Conservation (phyloP, 1,139 yeast species). For the Groenewaldozyma auringiensis region DNA sequence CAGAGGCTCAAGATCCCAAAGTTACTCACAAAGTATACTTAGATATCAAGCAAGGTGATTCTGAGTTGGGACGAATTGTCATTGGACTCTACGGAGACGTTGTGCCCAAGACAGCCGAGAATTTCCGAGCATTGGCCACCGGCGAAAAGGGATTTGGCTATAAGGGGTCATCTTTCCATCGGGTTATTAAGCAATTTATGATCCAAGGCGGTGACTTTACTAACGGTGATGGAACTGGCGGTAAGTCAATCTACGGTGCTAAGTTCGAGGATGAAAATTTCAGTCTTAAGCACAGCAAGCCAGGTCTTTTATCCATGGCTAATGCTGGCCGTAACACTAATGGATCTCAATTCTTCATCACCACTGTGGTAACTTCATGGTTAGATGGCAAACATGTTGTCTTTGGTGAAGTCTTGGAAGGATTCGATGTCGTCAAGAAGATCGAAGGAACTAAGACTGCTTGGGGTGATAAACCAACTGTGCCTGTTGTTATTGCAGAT, state of each 20-base stretch:
- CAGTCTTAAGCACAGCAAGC: slow-evolving; percentile 66
- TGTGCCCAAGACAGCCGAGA: slow-evolving; percentile 89
- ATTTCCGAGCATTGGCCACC: slow-evolving; percentile 58
- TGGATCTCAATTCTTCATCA: slow-evolving; percentile 92
- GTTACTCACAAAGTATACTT: slow-evolving; percentile 75
- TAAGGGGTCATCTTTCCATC: slow-evolving; percentile 82
- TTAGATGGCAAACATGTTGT: slow-evolving; percentile 94
- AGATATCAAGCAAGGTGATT: slow-evolving; percentile 77
- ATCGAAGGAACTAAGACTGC: slow-evolving; percentile 69
- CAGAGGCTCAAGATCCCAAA: slow-evolving; percentile 31
- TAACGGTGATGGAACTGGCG: slow-evolving; percentile 88
- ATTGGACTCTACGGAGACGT: slow-evolving; percentile 81
- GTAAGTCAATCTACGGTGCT: slow-evolving; percentile 87
- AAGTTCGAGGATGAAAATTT: slow-evolving; percentile 90
- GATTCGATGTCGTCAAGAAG: slow-evolving; percentile 65
- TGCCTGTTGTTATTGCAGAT: slow-evolving; percentile 62
- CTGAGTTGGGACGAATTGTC: slow-evolving; percentile 58
- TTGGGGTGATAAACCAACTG: slow-evolving; percentile 63
- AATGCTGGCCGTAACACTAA: slow-evolving; percentile 95
- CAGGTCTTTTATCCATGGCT: slow-evolving; percentile 87
- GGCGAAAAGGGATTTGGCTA: slow-evolving; percentile 81
- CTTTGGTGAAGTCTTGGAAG: slow-evolving; percentile 88
- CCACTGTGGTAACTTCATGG: slow-evolving; percentile 88
- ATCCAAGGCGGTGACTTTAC: slow-evolving; percentile 98
- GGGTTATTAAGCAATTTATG: slow-evolving; percentile 91